Conservation (phyloP, 2,329 filamentous ascomycete genomes). For the Ophidiomyces ophidiicola region DNA sequence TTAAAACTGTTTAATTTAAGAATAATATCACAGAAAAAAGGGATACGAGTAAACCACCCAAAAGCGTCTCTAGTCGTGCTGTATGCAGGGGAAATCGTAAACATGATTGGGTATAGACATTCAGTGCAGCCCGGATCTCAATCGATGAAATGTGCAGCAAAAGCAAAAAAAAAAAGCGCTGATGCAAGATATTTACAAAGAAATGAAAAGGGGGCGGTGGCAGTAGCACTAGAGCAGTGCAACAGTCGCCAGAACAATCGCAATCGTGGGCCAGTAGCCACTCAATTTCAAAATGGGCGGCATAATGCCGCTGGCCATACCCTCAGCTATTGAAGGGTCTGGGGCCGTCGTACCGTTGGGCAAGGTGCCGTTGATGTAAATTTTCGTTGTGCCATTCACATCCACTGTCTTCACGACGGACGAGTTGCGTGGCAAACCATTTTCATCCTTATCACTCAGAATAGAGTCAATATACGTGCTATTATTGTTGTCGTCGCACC, state of each 20-base stretch:
- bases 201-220: not conserved
- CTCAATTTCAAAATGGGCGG: constrained; percentile 22
- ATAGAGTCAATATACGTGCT: constrained; percentile 32
- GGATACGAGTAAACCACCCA: no score
- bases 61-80: no score
- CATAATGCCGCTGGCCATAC: constrained; percentile 14
- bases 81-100: no score
- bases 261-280: constrained; percentile 34
- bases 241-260: constrained; percentile 26
- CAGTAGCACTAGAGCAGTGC: constrained; percentile 23
- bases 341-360: constrained; percentile 34
- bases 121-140: no score
- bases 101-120: no score
- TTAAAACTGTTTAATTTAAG: no score
- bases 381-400: constrained; percentile 34
- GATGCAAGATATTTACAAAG: constrained; percentile 5
- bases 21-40: no score
- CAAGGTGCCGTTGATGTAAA: constrained; percentile 39
- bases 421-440: constrained; percentile 25
- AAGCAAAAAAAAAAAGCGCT: no score
- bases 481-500: constrained; percentile 43
- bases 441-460: constrained; percentile 30
- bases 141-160: no score
- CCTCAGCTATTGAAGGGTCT: constrained; percentile 19
- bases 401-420: constrained; percentile 28